Evolutionary conservation across 257 asterid species (phyloP).

Genomic region (Oldenlandia corymbosa): DNA sequence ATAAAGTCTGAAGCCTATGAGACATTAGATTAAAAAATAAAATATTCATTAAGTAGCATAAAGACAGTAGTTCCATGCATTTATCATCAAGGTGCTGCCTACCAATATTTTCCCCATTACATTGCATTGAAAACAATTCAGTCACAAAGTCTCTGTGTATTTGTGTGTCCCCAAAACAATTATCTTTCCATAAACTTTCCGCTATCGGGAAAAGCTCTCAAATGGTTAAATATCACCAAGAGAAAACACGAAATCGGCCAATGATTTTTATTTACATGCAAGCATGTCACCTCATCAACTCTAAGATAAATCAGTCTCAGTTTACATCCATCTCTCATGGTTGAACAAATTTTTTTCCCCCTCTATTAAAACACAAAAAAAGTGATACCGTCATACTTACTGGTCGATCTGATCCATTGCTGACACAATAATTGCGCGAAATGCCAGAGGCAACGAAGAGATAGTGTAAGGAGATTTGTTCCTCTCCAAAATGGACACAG

Average conservation of each 20-base stretch:
- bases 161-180: neutral
- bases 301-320: neutral
- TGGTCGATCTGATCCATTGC: slow-evolving; percentile 81
- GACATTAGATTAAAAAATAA: neutral
- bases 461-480: slow-evolving; percentile 88
- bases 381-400: slow-evolving; percentile 45
- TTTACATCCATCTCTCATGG: too few species aligned
- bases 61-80: neutral
- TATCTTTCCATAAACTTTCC: neutral
- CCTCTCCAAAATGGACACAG: slow-evolving; percentile 87
- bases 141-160: neutral
- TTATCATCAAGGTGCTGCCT: neutral
- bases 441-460: slow-evolving; percentile 82
- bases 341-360: neutral
- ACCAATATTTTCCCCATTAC: neutral
- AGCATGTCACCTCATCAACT: neutral
- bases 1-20: neutral
- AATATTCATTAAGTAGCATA: neutral
- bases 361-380: neutral
- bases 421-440: slow-evolving; percentile 67
- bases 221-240: neutral
- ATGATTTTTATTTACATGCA: neutral
- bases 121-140: neutral
- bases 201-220: too few species aligned
- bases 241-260: neutral